A percentile compares a stretch with the other conserved stretches of the same genome.
These are phyloP conservation scores for Xylaria sp. DNA, from an alignment of 2,329 filamentous ascomycete genomes.

Conservation along the genomic window DNA sequence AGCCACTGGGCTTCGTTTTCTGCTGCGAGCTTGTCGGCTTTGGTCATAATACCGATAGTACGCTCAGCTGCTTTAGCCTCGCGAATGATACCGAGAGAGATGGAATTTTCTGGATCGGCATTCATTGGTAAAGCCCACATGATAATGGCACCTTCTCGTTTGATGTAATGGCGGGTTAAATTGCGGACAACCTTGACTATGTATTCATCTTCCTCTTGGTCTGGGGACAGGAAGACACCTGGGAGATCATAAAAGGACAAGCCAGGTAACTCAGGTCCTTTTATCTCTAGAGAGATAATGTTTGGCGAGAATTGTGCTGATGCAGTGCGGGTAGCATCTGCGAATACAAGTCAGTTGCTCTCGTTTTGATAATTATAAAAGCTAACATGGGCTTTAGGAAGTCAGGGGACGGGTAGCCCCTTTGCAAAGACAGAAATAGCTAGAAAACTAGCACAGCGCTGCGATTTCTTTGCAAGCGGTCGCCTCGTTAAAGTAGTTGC, in stretches of 20 bases:
- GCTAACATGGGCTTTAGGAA: neutral
- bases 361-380: neutral
- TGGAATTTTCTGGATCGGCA: constrained; percentile 79
- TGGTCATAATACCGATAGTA: constrained; percentile 82
- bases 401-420: neutral
- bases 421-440: neutral
- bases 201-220: constrained; percentile 71
- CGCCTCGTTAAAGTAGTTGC: neutral
- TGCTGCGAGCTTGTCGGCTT: constrained; percentile 75
- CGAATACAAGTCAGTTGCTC: constrained; percentile 18
- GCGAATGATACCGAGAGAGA: constrained; percentile 72
- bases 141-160: constrained; percentile 75
- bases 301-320: constrained; percentile 65
- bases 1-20: constrained; percentile 67
- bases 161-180: constrained; percentile 75
- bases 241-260: constrained; percentile 88
- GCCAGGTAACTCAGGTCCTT: constrained; percentile 74
- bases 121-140: constrained; percentile 83
- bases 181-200: constrained; percentile 78
- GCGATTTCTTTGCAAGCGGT: neutral
- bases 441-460: neutral
- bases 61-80: constrained; percentile 65
- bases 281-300: constrained; percentile 79
- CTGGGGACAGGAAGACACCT: constrained; percentile 78
- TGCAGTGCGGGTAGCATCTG: constrained; percentile 48